Percentiles rank a stretch among this genome's conserved stretches.
phyloP scores from a whole-genome alignment of 768 basidiomycete species.

The Neoboletus magnificus region DNA sequence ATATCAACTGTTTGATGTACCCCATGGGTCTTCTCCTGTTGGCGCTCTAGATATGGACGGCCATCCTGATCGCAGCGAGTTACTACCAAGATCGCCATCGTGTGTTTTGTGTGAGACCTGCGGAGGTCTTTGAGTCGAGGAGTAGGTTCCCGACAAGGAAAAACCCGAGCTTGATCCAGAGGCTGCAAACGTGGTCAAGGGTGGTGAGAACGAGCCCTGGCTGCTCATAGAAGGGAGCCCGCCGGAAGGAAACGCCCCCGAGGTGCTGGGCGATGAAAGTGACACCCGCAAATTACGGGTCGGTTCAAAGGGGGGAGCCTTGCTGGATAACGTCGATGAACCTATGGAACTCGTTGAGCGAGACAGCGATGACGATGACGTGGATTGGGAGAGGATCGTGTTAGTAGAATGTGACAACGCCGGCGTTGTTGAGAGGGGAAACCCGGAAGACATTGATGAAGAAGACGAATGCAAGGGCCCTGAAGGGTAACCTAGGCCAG shows the following conservation, averaged over 20 bases:
- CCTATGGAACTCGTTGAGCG: slow-evolving; percentile 28
- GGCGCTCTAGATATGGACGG: slow-evolving; percentile 11
- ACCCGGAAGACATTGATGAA: slow-evolving; percentile 17
- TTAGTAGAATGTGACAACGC: slow-evolving; percentile 14
- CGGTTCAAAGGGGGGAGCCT: slow-evolving; percentile 55
- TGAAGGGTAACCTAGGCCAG: slow-evolving; percentile 13
- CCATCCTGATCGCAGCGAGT: slow-evolving; percentile 10
- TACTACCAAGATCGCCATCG: slow-evolving; percentile 7
- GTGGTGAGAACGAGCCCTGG: slow-evolving; percentile 18
- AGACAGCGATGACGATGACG: slow-evolving; percentile 26
- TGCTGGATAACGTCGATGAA: slow-evolving; percentile 48
- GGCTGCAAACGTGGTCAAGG: slow-evolving; percentile 11
- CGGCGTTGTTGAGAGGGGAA: slow-evolving; percentile 7
- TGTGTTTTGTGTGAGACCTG: slow-evolving; percentile 6
- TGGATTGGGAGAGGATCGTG: slow-evolving; percentile 18
- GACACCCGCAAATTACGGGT: slow-evolving; percentile 27
- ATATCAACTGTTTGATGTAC: slow-evolving; percentile 8
- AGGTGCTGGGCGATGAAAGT: slow-evolving; percentile 18
- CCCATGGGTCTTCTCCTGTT: slow-evolving; percentile 16
- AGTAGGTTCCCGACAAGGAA: slow-evolving; percentile 11
- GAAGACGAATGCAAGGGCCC: slow-evolving; percentile 11
- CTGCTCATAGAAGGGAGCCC: slow-evolving; percentile 9
- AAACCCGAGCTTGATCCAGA: slow-evolving; percentile 9
- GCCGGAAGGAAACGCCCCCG: slow-evolving; percentile 13
- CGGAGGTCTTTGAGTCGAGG: slow-evolving; percentile 13